Evolutionary conservation across 371 early-diverging fungal species (phyloP).

Genomic region (Zychaea mexicana): DNA sequence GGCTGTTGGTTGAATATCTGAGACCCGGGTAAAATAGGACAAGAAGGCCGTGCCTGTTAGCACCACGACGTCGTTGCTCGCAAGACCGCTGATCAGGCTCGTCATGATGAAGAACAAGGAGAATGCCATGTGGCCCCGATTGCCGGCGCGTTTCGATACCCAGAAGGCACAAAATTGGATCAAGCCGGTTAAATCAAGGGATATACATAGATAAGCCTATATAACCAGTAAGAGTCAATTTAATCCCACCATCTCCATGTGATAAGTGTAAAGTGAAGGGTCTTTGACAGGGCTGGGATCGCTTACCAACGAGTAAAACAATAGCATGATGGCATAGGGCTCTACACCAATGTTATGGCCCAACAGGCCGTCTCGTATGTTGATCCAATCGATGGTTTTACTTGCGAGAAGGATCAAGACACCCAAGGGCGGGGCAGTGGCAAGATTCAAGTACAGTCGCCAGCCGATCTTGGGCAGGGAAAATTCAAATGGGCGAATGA

Average conservation of each 20-base stretch:
- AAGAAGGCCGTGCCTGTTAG: slow-evolving; percentile 81
- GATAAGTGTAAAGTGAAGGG: too few relatives aligned
- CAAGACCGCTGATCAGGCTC: slow-evolving; percentile 71
- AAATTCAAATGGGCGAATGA: slow-evolving; percentile 51
- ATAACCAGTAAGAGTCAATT: not conserved
- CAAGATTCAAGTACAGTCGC: slow-evolving; percentile 56
- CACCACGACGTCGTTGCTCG: slow-evolving; percentile 84
- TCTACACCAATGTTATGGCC: slow-evolving; percentile 65
- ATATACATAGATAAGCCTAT: slow-evolving; percentile 82
- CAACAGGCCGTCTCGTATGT: slow-evolving; percentile 62
- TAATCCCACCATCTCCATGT: not conserved
- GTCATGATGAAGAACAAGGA: slow-evolving; percentile 69
- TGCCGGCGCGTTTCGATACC: slow-evolving; percentile 64
- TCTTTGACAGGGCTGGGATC: too few relatives aligned
- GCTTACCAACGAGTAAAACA: slow-evolving; percentile 72
- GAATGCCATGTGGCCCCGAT: slow-evolving; percentile 62
- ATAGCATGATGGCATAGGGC: slow-evolving; percentile 77
- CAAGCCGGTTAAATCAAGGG: slow-evolving; percentile 79
- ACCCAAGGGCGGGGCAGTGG: slow-evolving; percentile 69
- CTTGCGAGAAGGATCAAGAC: slow-evolving; percentile 65
- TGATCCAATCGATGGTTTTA: slow-evolving; percentile 48
- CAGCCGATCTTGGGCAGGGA: slow-evolving; percentile 22
- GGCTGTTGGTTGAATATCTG: slow-evolving; percentile 63
- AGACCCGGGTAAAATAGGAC: slow-evolving; percentile 67
- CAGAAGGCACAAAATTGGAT: slow-evolving; percentile 71